These are phyloP conservation scores for Lycium barbarum DNA, from an alignment of 257 asterid genomes.

Conservation along the genomic window DNA sequence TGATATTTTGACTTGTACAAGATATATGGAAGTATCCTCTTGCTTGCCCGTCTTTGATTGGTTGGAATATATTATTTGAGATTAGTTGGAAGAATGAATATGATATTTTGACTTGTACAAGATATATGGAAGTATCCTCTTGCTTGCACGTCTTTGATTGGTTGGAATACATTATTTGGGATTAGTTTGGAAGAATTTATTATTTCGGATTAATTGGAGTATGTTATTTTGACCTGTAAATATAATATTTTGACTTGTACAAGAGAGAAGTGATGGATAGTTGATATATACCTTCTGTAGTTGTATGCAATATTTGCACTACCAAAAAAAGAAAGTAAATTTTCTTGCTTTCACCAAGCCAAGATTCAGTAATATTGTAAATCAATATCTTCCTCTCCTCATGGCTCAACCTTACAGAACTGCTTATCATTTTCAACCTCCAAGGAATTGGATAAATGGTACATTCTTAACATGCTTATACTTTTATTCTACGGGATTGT, in stretches of 20 bases:
- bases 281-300: not conserved
- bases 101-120: too few species aligned
- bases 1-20: not conserved
- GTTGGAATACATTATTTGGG: not conserved
- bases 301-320: not conserved
- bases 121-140: too few species aligned
- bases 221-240: not conserved
- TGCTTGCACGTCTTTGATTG: too few species aligned
- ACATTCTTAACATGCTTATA: not conserved
- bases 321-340: not conserved
- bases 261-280: not conserved
- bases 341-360: not conserved
- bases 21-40: not conserved
- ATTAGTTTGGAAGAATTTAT: not conserved
- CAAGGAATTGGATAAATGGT: conserved; percentile 52
- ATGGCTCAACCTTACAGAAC: conserved; percentile 40
- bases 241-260: not conserved
- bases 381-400: not conserved
- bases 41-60: not conserved
- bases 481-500: not conserved
- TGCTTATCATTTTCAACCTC: conserved; percentile 49
- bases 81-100: too few species aligned
- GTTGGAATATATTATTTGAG: not conserved
- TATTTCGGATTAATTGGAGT: not conserved
- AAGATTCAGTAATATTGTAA: not conserved